A percentile compares a stretch with the other conserved stretches of the same genome.
Conservation (phyloP, 2,329 filamentous ascomycete species). For the Myriosclerotinia curreyana region DNA sequence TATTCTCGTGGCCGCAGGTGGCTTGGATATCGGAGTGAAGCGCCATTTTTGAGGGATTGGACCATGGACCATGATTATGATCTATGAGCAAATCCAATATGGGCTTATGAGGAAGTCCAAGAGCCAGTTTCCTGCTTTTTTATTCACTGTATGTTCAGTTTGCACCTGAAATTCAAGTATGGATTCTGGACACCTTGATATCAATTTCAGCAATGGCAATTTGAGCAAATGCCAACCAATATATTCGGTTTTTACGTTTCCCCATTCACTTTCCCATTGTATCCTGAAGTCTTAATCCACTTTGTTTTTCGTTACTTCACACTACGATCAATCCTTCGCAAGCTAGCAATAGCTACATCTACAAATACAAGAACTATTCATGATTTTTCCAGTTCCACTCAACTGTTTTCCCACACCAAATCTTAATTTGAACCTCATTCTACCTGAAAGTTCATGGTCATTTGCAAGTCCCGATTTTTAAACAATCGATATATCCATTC, state of each 20-base stretch:
- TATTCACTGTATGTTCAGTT: neutral
- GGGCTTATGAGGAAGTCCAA: neutral
- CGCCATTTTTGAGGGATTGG: conserved; percentile 1
- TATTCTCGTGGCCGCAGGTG: neutral
- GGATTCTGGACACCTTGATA: neutral
- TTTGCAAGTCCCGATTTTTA: neutral
- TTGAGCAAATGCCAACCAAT: neutral
- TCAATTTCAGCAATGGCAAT: neutral
- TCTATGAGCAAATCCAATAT: neutral
- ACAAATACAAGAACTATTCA: neutral
- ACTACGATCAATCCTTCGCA: neutral
- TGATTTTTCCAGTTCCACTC: neutral
- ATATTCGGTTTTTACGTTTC: neutral
- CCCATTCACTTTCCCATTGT: conserved; percentile 1
- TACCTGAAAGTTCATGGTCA: conserved; percentile 11
- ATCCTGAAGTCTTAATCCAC: neutral
- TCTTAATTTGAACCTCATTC: neutral
- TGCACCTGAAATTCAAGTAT: conserved; percentile 2
- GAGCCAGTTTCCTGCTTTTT: neutral
- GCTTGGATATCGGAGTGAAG: neutral
- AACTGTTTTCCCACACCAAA: neutral
- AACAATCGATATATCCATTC: neutral
- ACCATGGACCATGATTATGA: neutral
- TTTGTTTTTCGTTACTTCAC: neutral
- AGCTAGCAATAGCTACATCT: neutral